Percentiles rank a stretch among this genome's conserved stretches.
These are phyloP conservation scores for Cryphonectria parasitica DNA, from an alignment of 2,329 filamentous ascomycete species.

Conservation along the genomic window DNA sequence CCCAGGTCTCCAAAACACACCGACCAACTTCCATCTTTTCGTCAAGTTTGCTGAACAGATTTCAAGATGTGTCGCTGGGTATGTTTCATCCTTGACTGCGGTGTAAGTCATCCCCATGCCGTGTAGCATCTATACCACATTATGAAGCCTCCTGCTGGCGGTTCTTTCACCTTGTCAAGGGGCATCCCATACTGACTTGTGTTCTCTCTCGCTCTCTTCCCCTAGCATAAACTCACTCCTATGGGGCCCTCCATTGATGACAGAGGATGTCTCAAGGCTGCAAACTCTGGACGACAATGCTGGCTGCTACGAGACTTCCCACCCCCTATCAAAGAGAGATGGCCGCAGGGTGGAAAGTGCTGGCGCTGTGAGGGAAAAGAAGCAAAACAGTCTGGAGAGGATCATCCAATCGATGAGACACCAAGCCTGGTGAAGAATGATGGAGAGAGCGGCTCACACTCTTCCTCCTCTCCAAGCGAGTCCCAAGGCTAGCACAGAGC, in stretches of 20 bases:
- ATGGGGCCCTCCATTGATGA: conserved; percentile 6
- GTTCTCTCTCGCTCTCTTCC: neutral
- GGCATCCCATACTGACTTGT: neutral
- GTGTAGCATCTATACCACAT: neutral
- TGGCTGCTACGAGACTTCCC: neutral
- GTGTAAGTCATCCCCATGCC: conserved; percentile 10
- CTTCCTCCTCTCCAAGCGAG: neutral
- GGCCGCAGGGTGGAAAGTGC: conserved; percentile 1
- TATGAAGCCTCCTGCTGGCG: too few species aligned
- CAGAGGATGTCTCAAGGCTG: conserved; percentile 2
- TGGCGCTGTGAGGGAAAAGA: neutral
- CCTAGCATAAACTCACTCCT: conserved; percentile 1
- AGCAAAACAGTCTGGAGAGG: neutral
- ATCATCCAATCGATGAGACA: too few species aligned
- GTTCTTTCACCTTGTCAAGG: too few species aligned
- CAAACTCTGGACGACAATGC: conserved; percentile 2
- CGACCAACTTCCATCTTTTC: neutral
- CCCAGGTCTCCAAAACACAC: neutral
- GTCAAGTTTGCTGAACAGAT: neutral
- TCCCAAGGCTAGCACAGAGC: neutral
- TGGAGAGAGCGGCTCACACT: neutral
- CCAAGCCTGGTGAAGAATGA: neutral
- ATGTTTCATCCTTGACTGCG: conserved; percentile 6
- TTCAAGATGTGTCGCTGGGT: conserved; percentile 15
- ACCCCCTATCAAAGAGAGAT: neutral